Evolutionary conservation across 169 alveolate species (phyloP).

Genomic region (Cryptosporidium parvum): DNA sequence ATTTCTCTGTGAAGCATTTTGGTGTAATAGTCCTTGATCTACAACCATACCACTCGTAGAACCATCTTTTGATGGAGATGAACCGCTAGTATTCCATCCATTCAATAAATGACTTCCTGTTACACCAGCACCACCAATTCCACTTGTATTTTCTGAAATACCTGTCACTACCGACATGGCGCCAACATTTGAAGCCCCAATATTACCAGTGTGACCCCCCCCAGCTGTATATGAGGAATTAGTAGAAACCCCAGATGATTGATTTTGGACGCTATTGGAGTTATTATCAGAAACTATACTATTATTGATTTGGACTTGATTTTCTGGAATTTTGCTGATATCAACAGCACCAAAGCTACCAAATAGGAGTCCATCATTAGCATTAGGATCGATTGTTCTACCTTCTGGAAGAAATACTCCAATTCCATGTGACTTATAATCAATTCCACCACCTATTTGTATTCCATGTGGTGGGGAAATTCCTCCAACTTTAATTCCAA

Average conservation of each 20-base stretch:
- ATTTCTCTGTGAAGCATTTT: slow-evolving; percentile 13
- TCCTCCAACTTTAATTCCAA: slow-evolving; percentile 72
- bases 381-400: slow-evolving; percentile 73
- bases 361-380: slow-evolving; percentile 65
- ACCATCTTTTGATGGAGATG: slow-evolving; percentile 19
- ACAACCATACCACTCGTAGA: background rate
- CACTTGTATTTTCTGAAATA: background rate
- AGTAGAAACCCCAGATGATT: background rate
- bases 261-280: background rate
- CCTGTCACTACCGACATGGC: background rate
- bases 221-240: background rate
- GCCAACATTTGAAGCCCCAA: background rate
- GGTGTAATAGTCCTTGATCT: slow-evolving; percentile 17
- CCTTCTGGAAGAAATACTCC: slow-evolving; percentile 73
- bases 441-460: slow-evolving; percentile 41
- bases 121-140: background rate
- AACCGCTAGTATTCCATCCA: slow-evolving; percentile 6
- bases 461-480: slow-evolving; percentile 58
- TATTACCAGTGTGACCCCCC: background rate
- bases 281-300: slow-evolving; percentile 4
- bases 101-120: slow-evolving; percentile 19
- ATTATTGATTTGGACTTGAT: slow-evolving; percentile 40
- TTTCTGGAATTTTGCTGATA: slow-evolving; percentile 48
- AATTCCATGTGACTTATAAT: slow-evolving; percentile 5
- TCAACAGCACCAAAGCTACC: slow-evolving; percentile 75